Evolutionary conservation across 2,329 filamentous ascomycete genomes (phyloP), one percentile per base, ranked within the genome.

Genomic region (Chaetomium globosum): DNA sequence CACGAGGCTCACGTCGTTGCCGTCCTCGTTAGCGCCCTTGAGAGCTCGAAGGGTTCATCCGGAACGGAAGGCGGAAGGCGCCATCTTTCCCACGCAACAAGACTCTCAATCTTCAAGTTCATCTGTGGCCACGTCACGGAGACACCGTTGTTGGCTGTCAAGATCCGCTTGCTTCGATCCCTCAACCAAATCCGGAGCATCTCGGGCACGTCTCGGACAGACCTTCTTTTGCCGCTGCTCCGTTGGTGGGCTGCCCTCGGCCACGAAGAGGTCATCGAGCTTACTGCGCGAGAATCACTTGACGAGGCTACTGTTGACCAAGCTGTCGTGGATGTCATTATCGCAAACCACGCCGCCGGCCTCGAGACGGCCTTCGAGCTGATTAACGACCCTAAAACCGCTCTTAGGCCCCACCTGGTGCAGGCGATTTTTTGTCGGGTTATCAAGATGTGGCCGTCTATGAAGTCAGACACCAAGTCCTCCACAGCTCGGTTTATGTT

Each of bases 161-260:
- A 96, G 74, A 76, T 89, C 26, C 83, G 85, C 48, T 79, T 98
- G 9, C 80, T 98, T n/a, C 82, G 83, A 43, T 80, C 90, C 4
- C 80, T 97, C 36, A 91, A 90, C 71, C 84, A 87, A 61, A 81
- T 93, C 59, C 92, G 92, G 73, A 84, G 87, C 59, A 87, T 92
- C 3, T 87, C 87, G n/a, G 80, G 80, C 7, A 86, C 83, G 30
- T 87, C 89, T 12, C 88, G 92, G 64, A 91, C 87, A 1, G 87
- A 90, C 69, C 81, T 90, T 26, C 79, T 98, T n/a, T 79, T 94
- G n/a, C 91, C 93, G 1, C 77, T 89, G 3, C 80, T 97, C 36
- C 82, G 85, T 64, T 82, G 83, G 73, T 96, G 92, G 92, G 81
- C 87, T 30, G 76, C 79, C 9, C 75, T 91, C 26, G 77, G 78